These are phyloP conservation scores for Floccularia luteovirens DNA, from an alignment of 768 basidiomycete species.

Conservation along the genomic window DNA sequence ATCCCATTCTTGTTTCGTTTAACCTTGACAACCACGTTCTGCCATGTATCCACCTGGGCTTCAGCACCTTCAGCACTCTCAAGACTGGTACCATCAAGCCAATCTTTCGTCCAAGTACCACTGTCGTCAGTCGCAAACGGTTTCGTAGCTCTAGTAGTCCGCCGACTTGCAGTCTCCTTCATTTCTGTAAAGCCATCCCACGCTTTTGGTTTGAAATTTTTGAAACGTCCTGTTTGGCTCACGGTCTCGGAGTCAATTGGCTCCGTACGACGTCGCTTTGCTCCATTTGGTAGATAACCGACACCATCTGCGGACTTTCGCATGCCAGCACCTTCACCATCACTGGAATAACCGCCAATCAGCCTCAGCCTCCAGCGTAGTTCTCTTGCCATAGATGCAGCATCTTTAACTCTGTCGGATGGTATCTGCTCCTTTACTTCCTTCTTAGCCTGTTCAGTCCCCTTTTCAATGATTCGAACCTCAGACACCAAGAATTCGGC, in stretches of 20 bases:
- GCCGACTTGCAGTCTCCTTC: slow-evolving; percentile 31
- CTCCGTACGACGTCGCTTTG: slow-evolving; percentile 36
- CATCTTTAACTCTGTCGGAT: slow-evolving; percentile 73
- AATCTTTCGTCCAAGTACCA: slow-evolving; percentile 37
- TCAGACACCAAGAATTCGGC: slow-evolving; percentile 79
- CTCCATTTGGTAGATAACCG: slow-evolving; percentile 13
- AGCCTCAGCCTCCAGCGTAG: slow-evolving; percentile 75
- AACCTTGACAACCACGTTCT: slow-evolving; percentile 48
- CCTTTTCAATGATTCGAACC: slow-evolving; percentile 62
- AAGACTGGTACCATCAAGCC: slow-evolving; percentile 30
- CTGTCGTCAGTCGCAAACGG: slow-evolving; percentile 28
- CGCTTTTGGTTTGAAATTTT: slow-evolving; percentile 57
- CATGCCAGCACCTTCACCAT: slow-evolving; percentile 45
- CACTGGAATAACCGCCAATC: slow-evolving; percentile 54
- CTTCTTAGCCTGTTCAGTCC: slow-evolving; percentile 62
- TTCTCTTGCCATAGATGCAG: slow-evolving; percentile 74
- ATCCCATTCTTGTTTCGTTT: slow-evolving; percentile 47
- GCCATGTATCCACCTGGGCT: slow-evolving; percentile 16
- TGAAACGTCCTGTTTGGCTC: slow-evolving; percentile 33
- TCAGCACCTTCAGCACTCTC: slow-evolving; percentile 19
- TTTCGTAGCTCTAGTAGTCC: slow-evolving; percentile 26
- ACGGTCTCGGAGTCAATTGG: slow-evolving; percentile 12
- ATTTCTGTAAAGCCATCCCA: slow-evolving; percentile 53
- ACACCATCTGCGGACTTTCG: slow-evolving; percentile 15
- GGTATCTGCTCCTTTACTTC: slow-evolving; percentile 81